Conservation (phyloP, 2,329 filamentous ascomycete genomes). For the Penicillium brevicompactum region DNA sequence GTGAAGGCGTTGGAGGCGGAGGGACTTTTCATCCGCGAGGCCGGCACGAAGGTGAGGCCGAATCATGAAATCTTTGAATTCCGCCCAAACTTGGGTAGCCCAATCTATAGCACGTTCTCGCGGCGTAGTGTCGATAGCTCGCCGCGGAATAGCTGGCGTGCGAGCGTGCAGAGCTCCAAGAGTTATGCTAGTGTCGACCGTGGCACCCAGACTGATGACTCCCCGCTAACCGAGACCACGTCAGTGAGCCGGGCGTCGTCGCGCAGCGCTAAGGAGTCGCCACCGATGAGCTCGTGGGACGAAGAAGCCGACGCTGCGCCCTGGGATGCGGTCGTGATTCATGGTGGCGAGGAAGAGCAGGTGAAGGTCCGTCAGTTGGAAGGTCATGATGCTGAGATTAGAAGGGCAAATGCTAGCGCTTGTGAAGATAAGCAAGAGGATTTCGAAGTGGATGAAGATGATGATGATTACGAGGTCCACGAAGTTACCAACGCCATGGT, state of each 20-base stretch:
- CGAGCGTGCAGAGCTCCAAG: conserved; percentile 67
- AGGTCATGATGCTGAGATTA: conserved; percentile 12
- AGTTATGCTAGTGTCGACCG: conserved; percentile 62
- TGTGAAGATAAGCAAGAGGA: conserved; percentile 15
- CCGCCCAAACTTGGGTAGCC: conserved; percentile 74
- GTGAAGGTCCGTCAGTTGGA: conserved; percentile 7
- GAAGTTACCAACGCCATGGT: conserved; percentile 58
- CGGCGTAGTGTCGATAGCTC: conserved; percentile 71
- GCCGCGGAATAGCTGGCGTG: conserved; percentile 62
- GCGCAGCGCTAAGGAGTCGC: conserved; percentile 31
- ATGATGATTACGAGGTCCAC: conserved; percentile 40
- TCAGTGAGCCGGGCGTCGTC: conserved; percentile 39
- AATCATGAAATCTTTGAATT: conserved; percentile 82
- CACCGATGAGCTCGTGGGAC: conserved; percentile 24
- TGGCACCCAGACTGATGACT: conserved; percentile 69
- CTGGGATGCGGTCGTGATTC: conserved; percentile 29
- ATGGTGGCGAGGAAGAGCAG: conserved; percentile 16
- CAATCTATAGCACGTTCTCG: conserved; percentile 59
- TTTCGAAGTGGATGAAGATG: conserved; percentile 20
- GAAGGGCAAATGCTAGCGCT: conserved; percentile 10
- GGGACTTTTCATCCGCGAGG: conserved; percentile 85
- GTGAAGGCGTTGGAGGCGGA: conserved; percentile 82
- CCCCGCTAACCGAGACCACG: conserved; percentile 29
- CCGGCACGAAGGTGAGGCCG: conserved; percentile 74
- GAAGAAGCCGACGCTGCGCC: conserved; percentile 20